Evolutionary conservation across 1,284 basidiomycete genomes (phyloP), one percentile per base, ranked within the genome.

Genomic region (Sanghuangporus sanghuang): DNA sequence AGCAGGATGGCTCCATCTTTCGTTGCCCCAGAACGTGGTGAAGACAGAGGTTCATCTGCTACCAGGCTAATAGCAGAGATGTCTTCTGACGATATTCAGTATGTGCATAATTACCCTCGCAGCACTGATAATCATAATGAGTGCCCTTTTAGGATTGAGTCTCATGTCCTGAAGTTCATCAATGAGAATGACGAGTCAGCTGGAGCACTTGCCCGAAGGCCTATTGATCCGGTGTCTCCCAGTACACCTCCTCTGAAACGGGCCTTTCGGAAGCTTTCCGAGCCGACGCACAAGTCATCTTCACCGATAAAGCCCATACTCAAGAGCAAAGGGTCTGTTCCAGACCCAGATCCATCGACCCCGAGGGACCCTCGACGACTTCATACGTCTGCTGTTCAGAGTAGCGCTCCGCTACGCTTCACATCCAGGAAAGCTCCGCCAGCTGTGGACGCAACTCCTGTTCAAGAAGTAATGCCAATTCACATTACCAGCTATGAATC

Each of bases 221-320:
- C 44, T 18, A 16, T 42, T 32, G 16, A 49, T 18, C 16, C 23
- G 16, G 27, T 32, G 35, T 9, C 12, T 21, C n/a, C 14, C 32
- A 14, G 16, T 18, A 36, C 27, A 16, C 57, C 57, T n/a, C 6
- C 23, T 6, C 23, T 48, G 35, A 49, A 16, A 21, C 32, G 16
- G 18, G 23, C 14, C n/a, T 23, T 16, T 39, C 60, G 60, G n/a
- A 56, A 56, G 40, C 53, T 55, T 11, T 55, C 52, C 21, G 60
- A 62, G 35, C 60, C 60, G 6, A 16, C 52, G 38, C 60, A 62
- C 39, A 62, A 48, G 35, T 32, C 40, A 12, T 21, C 60, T 16
- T n/a, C 16, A 7, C 60, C 60, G 14, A 52, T 18, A 27, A 54
- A 56, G 46, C 53, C 60, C 52, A 62, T 62, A 8, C 53, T 62